A percentile compares a stretch with the other conserved stretches of the same genome.
phyloP scores from a whole-genome alignment of 2,329 filamentous ascomycete genomes.

The Ophiostoma tasmaniense region DNA sequence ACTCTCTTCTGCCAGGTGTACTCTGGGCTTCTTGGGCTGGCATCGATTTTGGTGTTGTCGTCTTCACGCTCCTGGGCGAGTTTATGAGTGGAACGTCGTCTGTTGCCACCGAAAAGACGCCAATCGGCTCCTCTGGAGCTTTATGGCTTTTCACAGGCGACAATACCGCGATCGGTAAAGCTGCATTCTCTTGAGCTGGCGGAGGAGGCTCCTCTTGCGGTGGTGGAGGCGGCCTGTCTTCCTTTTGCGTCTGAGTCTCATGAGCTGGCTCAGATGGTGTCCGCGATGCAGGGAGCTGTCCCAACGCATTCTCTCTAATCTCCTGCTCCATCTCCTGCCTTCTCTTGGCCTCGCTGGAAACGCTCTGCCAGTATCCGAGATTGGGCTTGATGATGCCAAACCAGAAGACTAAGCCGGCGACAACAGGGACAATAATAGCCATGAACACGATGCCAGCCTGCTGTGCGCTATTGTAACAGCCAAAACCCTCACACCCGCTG shows the following conservation, averaged over 20 bases:
- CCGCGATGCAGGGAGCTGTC: background rate
- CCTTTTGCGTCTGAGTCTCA: background rate
- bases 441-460: conserved; percentile 35
- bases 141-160: background rate
- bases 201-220: background rate
- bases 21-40: background rate
- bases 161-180: background rate
- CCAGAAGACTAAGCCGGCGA: conserved; percentile 29
- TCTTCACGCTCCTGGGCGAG: background rate
- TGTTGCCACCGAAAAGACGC: background rate
- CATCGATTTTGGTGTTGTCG: background rate
- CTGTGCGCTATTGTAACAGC: conserved; percentile 31
- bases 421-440: conserved; percentile 24
- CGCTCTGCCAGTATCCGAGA: background rate
- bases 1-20: background rate
- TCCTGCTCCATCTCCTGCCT: background rate
- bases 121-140: background rate
- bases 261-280: background rate
- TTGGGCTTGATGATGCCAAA: conserved; percentile 21
- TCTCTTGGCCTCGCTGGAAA: background rate
- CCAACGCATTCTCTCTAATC: background rate
- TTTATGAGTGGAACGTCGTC: background rate
- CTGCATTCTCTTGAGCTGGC: background rate
- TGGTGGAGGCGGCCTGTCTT: background rate
- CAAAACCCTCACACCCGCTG: conserved; percentile 30